Conservation (phyloP, 306 rosid genomes). For the Adenanthera pavonina region DNA sequence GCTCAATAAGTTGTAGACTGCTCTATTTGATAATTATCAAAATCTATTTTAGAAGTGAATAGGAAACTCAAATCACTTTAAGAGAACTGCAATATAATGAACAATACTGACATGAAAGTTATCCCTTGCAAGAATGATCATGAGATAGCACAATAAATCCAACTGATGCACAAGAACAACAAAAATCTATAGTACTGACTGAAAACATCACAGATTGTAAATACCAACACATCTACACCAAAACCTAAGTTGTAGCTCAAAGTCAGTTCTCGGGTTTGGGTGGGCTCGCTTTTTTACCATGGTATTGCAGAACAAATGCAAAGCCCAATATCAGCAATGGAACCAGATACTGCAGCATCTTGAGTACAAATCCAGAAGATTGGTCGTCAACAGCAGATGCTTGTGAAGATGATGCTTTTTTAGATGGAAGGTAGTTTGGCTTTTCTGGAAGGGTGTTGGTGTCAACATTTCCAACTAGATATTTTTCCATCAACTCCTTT, state of each 20-base stretch:
- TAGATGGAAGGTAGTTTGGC: constrained; percentile 31
- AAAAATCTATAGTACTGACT: background rate
- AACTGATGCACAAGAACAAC: constrained; percentile 23
- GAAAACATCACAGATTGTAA: constrained; percentile 10
- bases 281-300: constrained; percentile 49
- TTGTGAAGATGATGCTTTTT: constrained; percentile 30
- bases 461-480: constrained; percentile 70
- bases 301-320: constrained; percentile 70
- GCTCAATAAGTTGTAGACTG: background rate
- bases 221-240: constrained; percentile 16
- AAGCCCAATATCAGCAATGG: constrained; percentile 68
- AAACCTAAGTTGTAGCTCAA: constrained; percentile 30
- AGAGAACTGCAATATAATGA: constrained; percentile 19
- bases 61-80: constrained; percentile 12
- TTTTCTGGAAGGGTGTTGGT: constrained; percentile 54
- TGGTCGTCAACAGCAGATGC: constrained; percentile 31
- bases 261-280: constrained; percentile 27
- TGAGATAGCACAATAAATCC: constrained; percentile 11
- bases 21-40: background rate
- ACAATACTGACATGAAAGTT: background rate
- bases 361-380: constrained; percentile 52
- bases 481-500: constrained; percentile 59
- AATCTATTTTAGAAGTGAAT: constrained; percentile 23
- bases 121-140: background rate
- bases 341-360: constrained; percentile 59